Evolutionary conservation across 495 filamentous ascomycete species (phyloP), one percentile per base, ranked within the genome.

Genomic region (Hypoxylon cercidicola): DNA sequence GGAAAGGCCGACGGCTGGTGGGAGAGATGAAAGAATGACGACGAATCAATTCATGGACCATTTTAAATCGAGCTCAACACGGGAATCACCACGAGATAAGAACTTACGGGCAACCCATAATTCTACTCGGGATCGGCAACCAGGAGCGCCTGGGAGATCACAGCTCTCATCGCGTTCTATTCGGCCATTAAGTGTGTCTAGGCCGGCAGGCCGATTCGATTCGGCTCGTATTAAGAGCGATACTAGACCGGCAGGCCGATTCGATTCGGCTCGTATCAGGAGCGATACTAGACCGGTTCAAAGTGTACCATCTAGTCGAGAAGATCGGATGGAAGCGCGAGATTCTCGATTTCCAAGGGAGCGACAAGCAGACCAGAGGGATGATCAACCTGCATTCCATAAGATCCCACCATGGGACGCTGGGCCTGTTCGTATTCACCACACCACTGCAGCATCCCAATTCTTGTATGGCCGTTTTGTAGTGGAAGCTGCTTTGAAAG

Each of bases 391-490:
- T 21, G 20, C 47, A 28, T n/a, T 23, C 39, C 52, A 37, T 16
- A 39, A 32, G 16, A 41, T 1, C 6, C 23, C 23, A 18, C 18
- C 37, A n/a, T 47, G 46, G 37, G 54, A 69, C 20, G 35, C 45
- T 25, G 66, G 51, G 2, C 87, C 88, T 0, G 35, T 88, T 18
- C 83, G 85, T 11, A 84, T 97, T 41, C 89, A 89, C 2, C 93
- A 92, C 70, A 92, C 90, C 2, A 93, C 90, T 3, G 88, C 93
- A 0, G 90, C 93, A 35, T 95, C 93, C 1, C 89, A 96, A 60
- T 98, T 97, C 73, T 83, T 99, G 7, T 98, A 96, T 71, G 95
- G 95, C 12, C 85, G 83, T 13, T 88, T 88, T 7, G 85, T 89
- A 1, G 90, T 97, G n/a, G 86, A 89, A 54, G 90, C 94, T 6